Conservation (phyloP, 768 basidiomycete genomes). For the Zangia roseola region DNA sequence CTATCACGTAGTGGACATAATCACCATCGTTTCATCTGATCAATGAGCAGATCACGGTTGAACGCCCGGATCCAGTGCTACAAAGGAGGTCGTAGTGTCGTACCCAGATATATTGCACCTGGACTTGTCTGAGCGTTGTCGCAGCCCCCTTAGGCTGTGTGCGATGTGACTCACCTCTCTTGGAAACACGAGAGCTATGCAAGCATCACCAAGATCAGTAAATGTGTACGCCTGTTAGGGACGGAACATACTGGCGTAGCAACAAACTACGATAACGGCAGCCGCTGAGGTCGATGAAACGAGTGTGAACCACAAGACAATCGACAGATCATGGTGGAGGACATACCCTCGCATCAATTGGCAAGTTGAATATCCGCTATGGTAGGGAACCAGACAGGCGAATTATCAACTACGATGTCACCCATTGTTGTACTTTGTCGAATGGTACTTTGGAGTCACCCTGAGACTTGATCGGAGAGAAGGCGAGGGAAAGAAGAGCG, state of each 20-base stretch:
- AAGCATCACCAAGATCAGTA: background rate
- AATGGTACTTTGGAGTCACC: too few species aligned
- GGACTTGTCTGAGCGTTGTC: background rate
- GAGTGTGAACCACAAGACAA: too few species aligned
- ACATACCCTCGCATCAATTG: conserved; percentile 6
- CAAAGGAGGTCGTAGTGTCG: background rate
- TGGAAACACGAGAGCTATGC: conserved; percentile 18
- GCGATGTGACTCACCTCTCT: conserved; percentile 18
- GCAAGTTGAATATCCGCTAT: conserved; percentile 14
- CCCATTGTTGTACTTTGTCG: too few species aligned
- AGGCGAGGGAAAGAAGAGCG: too few species aligned
- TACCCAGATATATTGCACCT: conserved; percentile 23
- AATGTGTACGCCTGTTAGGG: too few species aligned
- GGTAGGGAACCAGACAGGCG: conserved; percentile 4
- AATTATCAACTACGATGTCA: too few species aligned
- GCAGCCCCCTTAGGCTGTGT: too few species aligned
- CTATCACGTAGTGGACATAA: conserved; percentile 21
- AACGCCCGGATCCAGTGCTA: too few species aligned
- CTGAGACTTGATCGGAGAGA: too few species aligned
- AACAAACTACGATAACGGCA: conserved; percentile 17
- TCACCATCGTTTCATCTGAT: conserved; percentile 5
- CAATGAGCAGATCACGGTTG: too few species aligned
- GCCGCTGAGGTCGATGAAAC: conserved; percentile 5
- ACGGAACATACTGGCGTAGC: conserved; percentile 8
- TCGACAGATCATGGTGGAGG: too few species aligned